These are phyloP conservation scores for Clarkia xantiana DNA, from an alignment of 345 rosid species.

Conservation along the genomic window DNA sequence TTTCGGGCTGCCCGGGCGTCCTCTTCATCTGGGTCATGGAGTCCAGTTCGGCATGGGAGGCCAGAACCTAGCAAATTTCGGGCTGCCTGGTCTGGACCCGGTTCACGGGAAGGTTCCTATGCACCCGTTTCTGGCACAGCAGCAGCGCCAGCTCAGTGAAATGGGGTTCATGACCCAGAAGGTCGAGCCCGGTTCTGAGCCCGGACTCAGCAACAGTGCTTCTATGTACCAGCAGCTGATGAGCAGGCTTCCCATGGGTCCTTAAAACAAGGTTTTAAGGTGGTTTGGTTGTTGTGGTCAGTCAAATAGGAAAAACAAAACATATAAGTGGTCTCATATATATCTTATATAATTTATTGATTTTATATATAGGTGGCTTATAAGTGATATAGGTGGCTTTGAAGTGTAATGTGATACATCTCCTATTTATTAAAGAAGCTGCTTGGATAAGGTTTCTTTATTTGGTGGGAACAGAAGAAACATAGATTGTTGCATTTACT, in stretches of 20 bases:
- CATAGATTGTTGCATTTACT: too few relatives aligned
- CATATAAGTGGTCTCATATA: too few relatives aligned
- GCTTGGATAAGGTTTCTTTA: too few relatives aligned
- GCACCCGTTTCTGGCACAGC: slow-evolving; percentile 33
- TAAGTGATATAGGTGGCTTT: too few relatives aligned
- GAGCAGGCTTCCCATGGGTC: slow-evolving; percentile 75
- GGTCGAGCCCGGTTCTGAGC: slow-evolving; percentile 55
- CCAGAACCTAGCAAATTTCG: slow-evolving; percentile 40
- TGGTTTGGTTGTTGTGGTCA: too few relatives aligned
- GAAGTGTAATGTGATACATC: too few relatives aligned
- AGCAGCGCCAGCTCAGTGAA: slow-evolving; percentile 31
- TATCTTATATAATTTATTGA: too few relatives aligned
- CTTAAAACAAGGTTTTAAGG: slow-evolving; percentile 15
- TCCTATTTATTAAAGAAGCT: too few relatives aligned
- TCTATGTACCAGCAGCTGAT: slow-evolving; percentile 55
- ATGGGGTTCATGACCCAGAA: slow-evolving; percentile 59
- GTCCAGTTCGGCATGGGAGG: slow-evolving; percentile 59
- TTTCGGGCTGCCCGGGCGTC: slow-evolving; percentile 56
- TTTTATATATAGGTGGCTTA: too few relatives aligned
- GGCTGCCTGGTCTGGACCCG: slow-evolving; percentile 53
- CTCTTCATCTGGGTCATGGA: slow-evolving; percentile 41
- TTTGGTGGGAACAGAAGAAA: too few relatives aligned
- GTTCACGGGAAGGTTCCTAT: slow-evolving; percentile 50
- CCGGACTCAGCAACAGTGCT: slow-evolving; percentile 37
- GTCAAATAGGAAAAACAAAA: too few relatives aligned